Evolutionary conservation across 2,329 filamentous ascomycete species (phyloP).

Genomic region (Incumbomyces lentus): DNA sequence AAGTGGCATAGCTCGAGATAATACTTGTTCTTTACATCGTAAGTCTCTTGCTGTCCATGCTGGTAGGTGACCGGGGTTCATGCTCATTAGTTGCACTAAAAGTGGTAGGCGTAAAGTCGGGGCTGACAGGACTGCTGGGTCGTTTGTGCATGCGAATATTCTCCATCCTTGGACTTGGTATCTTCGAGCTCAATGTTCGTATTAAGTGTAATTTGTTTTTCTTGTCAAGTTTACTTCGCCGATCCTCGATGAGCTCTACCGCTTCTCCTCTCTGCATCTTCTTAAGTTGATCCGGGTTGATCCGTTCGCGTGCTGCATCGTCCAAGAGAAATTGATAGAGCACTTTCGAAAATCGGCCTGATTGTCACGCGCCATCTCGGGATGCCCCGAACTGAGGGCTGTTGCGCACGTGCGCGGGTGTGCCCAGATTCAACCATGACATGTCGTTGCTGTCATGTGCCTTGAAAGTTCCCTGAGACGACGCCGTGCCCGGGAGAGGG

Average conservation of each 20-base stretch:
- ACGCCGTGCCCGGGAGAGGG: neutral
- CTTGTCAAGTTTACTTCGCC: slow-evolving; percentile 4
- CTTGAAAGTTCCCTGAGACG: neutral
- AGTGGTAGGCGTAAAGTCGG: neutral
- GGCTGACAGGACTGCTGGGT: slow-evolving; percentile 8
- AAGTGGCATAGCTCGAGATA: no score
- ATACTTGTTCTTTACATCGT: slow-evolving; percentile 11
- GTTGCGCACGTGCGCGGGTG: slow-evolving; percentile 2
- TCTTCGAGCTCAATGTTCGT: slow-evolving; percentile 12
- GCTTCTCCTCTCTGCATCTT: slow-evolving; percentile 2
- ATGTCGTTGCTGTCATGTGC: slow-evolving; percentile 12
- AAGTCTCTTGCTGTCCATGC: slow-evolving; percentile 11
- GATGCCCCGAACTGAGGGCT: slow-evolving; percentile 3
- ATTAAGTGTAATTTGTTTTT: slow-evolving; percentile 13
- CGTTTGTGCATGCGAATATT: slow-evolving; percentile 10
- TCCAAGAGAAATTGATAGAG: slow-evolving; percentile 21
- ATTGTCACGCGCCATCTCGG: slow-evolving; percentile 4
- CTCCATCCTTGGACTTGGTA: slow-evolving; percentile 10
- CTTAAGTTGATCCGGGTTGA: slow-evolving; percentile 8
- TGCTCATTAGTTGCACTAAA: neutral
- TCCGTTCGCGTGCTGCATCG: slow-evolving; percentile 19
- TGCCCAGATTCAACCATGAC: slow-evolving; percentile 22
- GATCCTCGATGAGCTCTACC: slow-evolving; percentile 13
- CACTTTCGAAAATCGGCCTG: slow-evolving; percentile 11
- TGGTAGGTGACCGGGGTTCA: slow-evolving; percentile 1